Percentiles rank a stretch among this genome's conserved stretches.
Conservation (phyloP, 2,329 filamentous ascomycete species). For the Penicillium olsonii region DNA sequence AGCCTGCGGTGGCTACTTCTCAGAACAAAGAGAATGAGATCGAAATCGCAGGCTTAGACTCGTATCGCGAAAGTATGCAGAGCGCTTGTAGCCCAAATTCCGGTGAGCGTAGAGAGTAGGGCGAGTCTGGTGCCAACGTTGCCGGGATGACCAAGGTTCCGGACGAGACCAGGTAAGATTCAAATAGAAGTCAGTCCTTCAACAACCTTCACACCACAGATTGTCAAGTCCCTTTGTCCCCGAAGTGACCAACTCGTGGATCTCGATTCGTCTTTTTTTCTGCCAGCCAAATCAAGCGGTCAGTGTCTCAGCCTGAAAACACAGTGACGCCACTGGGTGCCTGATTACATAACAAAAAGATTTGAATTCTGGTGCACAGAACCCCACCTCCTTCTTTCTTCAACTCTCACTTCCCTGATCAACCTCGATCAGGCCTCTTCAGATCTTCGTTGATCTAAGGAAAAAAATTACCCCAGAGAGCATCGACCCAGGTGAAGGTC, state of each 20-base stretch:
- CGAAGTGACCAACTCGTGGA: not conserved
- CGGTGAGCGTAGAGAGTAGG: no score
- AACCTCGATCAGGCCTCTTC: conserved; percentile 15
- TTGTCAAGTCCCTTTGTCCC: not conserved
- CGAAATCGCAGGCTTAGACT: not conserved
- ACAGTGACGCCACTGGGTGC: conserved; percentile 19
- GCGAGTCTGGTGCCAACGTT: no score
- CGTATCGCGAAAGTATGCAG: not conserved
- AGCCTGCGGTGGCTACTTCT: not conserved
- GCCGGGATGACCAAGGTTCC: no score
- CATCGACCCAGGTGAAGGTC: conserved; percentile 29
- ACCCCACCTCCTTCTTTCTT: conserved; percentile 21
- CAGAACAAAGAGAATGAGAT: not conserved
- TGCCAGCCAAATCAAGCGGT: conserved; percentile 10
- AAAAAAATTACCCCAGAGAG: conserved; percentile 18
- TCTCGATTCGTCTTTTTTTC: conserved; percentile 3
- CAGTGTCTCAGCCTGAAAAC: conserved; percentile 2
- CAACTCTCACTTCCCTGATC: conserved; percentile 10
- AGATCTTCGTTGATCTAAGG: conserved; percentile 20
- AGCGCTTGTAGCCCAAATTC: no score
- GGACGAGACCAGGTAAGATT: not conserved
- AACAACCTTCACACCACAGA: not conserved
- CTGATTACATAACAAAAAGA: conserved; percentile 27
- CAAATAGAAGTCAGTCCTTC: not conserved
- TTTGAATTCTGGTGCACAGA: conserved; percentile 21